Base-by-base conservation (phyloP, 345 rosid species). In the Bruguiera sexangula region DNA sequence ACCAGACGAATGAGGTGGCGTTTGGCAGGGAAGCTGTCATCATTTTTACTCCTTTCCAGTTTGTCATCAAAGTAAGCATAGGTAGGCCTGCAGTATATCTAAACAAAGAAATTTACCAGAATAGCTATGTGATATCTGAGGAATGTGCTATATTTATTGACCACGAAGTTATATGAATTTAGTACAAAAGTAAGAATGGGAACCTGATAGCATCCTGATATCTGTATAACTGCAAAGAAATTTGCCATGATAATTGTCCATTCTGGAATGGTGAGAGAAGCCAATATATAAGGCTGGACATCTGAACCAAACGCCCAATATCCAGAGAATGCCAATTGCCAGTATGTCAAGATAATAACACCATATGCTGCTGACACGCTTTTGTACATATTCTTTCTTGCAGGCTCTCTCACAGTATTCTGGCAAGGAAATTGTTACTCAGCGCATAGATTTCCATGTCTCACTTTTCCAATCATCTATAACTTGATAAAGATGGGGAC, bases 21-120 rank as follows among this genome's bases (percentile, higher is more conserved):
- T 50, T 57, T 74, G 67, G 60, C 3, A 4, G 62, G 21, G 15
- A 62, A 53, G 37, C 3, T 36, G 21, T n/a, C 22, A 6, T 29
- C 16, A 15, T 27, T 15, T 46, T 62, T 54, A 54, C 63, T 37
- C 29, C 50, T 39, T 4, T 64, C 62, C 63, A 68, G 18, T 30
- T 62, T 79, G 67, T 82, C 80, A 72, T 82, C 83, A 7, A 83
- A 78, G 76, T 69, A 83, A 7, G 83, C 83, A 60, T 76, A 84
- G 2, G 87, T 83, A 11, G 89, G 89, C 63, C 89, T 72, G 86
- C 87, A 86, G 61, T 86, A 86, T 60, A 82, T 86, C 87, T 83
- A 32, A 65, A 10, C 16, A 57, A 58, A 54, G 53, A 48, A 72
- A 32, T 34, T 6, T 5, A n/a, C 32, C 8, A 15, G 60, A 30